Conservation (phyloP, 768 basidiomycete genomes). For the Mycena chlorophos region DNA sequence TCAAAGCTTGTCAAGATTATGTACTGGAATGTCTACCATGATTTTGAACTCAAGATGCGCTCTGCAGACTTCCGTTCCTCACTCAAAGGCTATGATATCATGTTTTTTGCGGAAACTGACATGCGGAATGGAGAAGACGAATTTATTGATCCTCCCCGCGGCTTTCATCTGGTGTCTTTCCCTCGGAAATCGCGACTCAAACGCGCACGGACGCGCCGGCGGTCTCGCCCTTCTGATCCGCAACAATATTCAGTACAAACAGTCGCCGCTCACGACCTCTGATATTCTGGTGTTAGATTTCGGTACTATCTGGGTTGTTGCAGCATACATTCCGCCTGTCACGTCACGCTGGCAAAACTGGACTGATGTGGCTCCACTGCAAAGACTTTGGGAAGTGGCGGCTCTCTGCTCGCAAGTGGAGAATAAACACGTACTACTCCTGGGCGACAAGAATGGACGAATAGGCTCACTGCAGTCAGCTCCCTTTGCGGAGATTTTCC, state of each 20-base stretch:
- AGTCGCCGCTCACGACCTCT: neutral
- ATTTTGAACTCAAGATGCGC: neutral
- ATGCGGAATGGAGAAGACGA: conserved; percentile 1
- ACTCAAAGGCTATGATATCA: conserved; percentile 1
- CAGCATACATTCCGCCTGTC: neutral
- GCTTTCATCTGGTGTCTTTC: neutral
- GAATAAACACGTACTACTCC: neutral
- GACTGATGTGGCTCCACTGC: neutral
- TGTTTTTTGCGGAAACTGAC: conserved; percentile 6
- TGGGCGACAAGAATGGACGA: conserved; percentile 5
- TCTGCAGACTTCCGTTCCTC: neutral
- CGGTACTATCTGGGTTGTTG: neutral
- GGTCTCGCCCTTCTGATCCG: neutral
- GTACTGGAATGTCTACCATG: conserved; percentile 5
- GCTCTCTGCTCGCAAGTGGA: neutral
- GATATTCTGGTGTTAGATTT: conserved; percentile 1
- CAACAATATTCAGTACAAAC: too few relatives aligned
- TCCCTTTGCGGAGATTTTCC: neutral
- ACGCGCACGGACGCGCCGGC: neutral
- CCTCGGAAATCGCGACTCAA: neutral
- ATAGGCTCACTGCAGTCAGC: neutral
- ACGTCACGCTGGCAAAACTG: conserved; percentile 3
- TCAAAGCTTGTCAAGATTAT: neutral
- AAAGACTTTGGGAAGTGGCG: conserved; percentile 1
- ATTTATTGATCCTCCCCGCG: neutral